A percentile compares a stretch with the other conserved stretches of the same genome.
phyloP scores from a whole-genome alignment of 345 rosid genomes.

The Eucalyptus marginata region DNA sequence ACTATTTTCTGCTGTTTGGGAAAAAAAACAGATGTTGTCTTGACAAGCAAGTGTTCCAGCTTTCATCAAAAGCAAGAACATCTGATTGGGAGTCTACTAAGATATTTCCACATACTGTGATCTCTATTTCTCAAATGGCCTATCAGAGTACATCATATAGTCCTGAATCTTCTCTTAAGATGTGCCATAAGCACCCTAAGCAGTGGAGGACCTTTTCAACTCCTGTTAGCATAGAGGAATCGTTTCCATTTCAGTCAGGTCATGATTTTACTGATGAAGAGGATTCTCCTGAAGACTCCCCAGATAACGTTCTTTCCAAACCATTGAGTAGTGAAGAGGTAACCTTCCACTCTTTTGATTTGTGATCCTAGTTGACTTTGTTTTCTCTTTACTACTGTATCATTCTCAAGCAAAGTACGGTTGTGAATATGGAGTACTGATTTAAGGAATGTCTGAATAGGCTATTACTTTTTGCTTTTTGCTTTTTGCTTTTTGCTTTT shows the following conservation, averaged over 20 bases:
- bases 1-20: background rate
- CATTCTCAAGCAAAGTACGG: background rate
- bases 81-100: conserved; percentile 6
- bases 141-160: conserved; percentile 8
- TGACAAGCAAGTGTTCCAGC: conserved; percentile 21
- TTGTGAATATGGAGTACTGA: background rate
- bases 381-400: background rate
- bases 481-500: background rate
- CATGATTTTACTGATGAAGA: conserved; percentile 9
- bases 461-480: background rate
- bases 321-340: conserved; percentile 57
- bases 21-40: conserved; percentile 1
- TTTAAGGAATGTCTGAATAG: background rate
- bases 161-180: conserved; percentile 4
- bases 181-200: conserved; percentile 6
- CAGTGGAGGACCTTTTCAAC: conserved; percentile 22
- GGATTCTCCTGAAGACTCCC: conserved; percentile 16
- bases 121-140: background rate
- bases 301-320: conserved; percentile 21
- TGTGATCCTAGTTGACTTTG: background rate
- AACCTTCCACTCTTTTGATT: background rate
- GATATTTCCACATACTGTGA: background rate
- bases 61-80: conserved; percentile 19
- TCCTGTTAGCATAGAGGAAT: conserved; percentile 37
- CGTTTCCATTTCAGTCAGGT: conserved; percentile 15